phyloP scores from a whole-genome alignment of 1,284 basidiomycete genomes.

The Moesziomyces globuligerus region DNA sequence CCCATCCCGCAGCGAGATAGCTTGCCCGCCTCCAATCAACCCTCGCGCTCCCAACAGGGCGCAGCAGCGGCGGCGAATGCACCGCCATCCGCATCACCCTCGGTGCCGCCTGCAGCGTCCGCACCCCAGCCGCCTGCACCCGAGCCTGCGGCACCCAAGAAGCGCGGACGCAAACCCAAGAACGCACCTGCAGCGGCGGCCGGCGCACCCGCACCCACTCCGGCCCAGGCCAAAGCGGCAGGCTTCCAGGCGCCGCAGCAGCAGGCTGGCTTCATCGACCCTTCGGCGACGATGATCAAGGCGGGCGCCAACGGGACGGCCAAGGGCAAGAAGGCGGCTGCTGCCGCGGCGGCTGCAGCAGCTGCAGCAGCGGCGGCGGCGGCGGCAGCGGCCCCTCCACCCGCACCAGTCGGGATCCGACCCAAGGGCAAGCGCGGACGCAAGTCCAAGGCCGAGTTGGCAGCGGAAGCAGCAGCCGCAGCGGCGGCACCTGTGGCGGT shows the following conservation, averaged over 20 bases:
- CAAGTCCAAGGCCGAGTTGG: constrained; percentile 39
- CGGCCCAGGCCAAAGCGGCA: constrained; percentile 11
- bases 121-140: constrained; percentile 6
- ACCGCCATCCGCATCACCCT: constrained; percentile 15
- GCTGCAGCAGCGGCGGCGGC: constrained; percentile 13
- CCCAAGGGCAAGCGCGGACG: constrained; percentile 43
- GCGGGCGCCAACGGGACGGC: constrained; percentile 20
- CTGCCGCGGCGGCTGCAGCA: constrained; percentile 12
- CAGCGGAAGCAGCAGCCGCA: constrained; percentile 36
- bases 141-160: constrained; percentile 18
- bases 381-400: constrained; percentile 10
- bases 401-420: constrained; percentile 11
- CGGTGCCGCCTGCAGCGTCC: constrained; percentile 9
- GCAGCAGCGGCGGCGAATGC: constrained; percentile 2
- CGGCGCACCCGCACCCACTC: constrained; percentile 3
- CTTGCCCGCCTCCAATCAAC: constrained; percentile 5
- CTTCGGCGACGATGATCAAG: constrained; percentile 42
- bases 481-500: constrained; percentile 8
- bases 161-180: constrained; percentile 40
- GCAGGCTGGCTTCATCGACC: constrained; percentile 31
- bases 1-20: constrained; percentile 1
- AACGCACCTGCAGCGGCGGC: constrained; percentile 24
- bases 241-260: constrained; percentile 19
- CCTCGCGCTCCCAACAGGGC: constrained; percentile 24
- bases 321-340: constrained; percentile 30